These are phyloP conservation scores for Fraxinus baroniana DNA, from an alignment of 305 asterid species.

Conservation along the genomic window DNA sequence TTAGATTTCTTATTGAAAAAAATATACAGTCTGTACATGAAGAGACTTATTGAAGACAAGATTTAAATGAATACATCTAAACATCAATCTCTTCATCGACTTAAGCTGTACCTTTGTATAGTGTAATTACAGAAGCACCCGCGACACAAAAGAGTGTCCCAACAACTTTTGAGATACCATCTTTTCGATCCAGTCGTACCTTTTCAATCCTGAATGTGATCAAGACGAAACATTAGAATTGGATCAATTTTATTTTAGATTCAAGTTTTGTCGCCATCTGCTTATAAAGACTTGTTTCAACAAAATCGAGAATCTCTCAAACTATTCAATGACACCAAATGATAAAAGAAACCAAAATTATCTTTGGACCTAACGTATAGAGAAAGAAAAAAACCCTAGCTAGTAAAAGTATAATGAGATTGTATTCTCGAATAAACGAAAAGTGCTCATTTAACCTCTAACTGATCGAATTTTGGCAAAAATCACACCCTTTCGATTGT, in stretches of 20 bases:
- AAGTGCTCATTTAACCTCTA: neutral
- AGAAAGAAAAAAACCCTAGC: neutral
- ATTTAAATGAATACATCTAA: neutral
- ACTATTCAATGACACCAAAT: too few species aligned
- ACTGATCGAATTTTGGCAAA: neutral
- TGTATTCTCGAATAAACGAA: neutral
- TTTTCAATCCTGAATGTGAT: slow-evolving; percentile 65
- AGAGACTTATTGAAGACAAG: neutral
- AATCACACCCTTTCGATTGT: neutral
- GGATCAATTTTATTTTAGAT: neutral
- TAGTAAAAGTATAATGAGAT: neutral
- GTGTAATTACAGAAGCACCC: slow-evolving; percentile 93
- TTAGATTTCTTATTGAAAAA: neutral
- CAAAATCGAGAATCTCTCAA: too few species aligned
- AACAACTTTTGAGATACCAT: slow-evolving; percentile 79
- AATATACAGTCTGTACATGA: neutral
- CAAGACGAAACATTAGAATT: neutral
- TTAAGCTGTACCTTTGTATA: slow-evolving; percentile 56
- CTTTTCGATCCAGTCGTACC: slow-evolving; percentile 76
- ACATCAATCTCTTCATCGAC: neutral
- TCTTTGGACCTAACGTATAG: neutral
- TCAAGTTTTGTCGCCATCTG: neutral
- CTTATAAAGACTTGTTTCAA: too few species aligned
- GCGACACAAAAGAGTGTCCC: slow-evolving; percentile 85
- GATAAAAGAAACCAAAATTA: neutral